Conservation (phyloP, 1,284 basidiomycete genomes). For the Malassezia cuniculi region DNA sequence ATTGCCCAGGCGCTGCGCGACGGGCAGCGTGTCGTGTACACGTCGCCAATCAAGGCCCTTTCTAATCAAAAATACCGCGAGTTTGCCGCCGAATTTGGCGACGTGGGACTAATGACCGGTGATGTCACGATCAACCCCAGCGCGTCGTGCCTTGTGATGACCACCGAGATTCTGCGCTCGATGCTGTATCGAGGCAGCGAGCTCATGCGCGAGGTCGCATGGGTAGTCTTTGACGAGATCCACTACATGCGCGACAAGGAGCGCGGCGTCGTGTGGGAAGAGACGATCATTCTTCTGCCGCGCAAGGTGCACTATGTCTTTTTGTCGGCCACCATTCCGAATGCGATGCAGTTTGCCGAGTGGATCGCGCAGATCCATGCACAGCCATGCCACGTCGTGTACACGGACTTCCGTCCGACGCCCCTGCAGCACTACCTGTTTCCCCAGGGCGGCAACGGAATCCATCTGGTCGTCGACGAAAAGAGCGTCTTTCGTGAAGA, state of each 20-base stretch:
- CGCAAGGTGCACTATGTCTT: slow-evolving; percentile 95
- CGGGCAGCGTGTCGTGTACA: slow-evolving; percentile 95
- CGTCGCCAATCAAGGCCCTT: slow-evolving; percentile 95
- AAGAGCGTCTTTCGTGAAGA: slow-evolving; percentile 93
- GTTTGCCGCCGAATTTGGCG: slow-evolving; percentile 88
- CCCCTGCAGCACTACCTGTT: slow-evolving; percentile 97
- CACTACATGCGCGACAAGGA: slow-evolving; percentile 98
- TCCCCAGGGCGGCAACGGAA: slow-evolving; percentile 87
- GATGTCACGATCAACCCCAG: slow-evolving; percentile 99
- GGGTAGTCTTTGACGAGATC: slow-evolving; percentile 99
- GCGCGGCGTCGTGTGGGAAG: slow-evolving; percentile 56
- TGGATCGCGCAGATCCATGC: slow-evolving; percentile 97
- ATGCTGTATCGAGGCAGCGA: slow-evolving; percentile 99
- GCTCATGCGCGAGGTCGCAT: slow-evolving; percentile 98
- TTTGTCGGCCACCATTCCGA: slow-evolving; percentile 98
- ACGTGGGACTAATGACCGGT: slow-evolving; percentile 98
- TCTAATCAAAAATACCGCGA: slow-evolving; percentile 99
- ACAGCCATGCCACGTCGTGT: slow-evolving; percentile 97
- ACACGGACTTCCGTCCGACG: slow-evolving; percentile 96
- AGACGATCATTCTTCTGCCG: slow-evolving; percentile 89
- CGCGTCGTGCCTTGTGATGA: slow-evolving; percentile 96
- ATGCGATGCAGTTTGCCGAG: slow-evolving; percentile 98
- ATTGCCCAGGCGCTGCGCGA: slow-evolving; percentile 87
- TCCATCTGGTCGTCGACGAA: slow-evolving; percentile 94
- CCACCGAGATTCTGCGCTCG: slow-evolving; percentile 94